phyloP scores from a whole-genome alignment of 768 basidiomycete genomes.

The Leccinum truebloodii region DNA sequence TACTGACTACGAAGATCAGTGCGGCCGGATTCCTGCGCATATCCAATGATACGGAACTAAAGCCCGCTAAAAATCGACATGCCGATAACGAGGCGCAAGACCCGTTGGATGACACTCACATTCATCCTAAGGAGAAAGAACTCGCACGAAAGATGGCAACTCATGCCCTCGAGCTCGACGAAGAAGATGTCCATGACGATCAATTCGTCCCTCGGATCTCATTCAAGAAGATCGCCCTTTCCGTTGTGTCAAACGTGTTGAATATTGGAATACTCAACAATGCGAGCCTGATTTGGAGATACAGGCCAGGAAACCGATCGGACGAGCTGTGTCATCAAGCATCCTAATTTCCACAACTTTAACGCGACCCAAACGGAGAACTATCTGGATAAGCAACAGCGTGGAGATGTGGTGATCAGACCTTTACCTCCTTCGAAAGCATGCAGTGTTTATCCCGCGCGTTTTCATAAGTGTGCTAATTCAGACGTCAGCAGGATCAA shows the following conservation, averaged over 20 bases:
- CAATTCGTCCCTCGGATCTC: conserved; percentile 65
- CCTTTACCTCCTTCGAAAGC: conserved; percentile 84
- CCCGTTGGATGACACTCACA: conserved; percentile 91
- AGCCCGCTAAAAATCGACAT: conserved; percentile 58
- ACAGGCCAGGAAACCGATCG: conserved; percentile 76
- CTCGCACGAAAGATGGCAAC: conserved; percentile 98
- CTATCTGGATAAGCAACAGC: conserved; percentile 84
- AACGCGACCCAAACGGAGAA: conserved; percentile 88
- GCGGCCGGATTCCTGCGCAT: conserved; percentile 92
- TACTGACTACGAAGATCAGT: conserved; percentile 87
- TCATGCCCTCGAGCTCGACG: conserved; percentile 95
- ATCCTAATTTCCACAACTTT: conserved; percentile 97
- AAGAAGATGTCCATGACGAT: conserved; percentile 94
- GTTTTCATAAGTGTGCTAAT: conserved; percentile 11
- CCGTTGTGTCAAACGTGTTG: conserved; percentile 59
- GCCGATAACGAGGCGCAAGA: conserved; percentile 73
- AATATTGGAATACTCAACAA: conserved; percentile 62
- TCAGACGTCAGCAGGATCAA: conserved; percentile 83
- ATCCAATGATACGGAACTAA: conserved; percentile 65
- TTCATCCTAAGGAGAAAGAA: conserved; percentile 98
- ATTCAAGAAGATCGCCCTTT: conserved; percentile 60
- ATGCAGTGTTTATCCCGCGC: conserved; percentile 27
- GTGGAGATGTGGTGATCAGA: conserved; percentile 96
- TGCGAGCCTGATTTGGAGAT: conserved; percentile 70
- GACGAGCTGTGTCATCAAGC: conserved; percentile 87